Evolutionary conservation across 2,329 filamentous ascomycete genomes (phyloP).

Genomic region (Calycina marina): DNA sequence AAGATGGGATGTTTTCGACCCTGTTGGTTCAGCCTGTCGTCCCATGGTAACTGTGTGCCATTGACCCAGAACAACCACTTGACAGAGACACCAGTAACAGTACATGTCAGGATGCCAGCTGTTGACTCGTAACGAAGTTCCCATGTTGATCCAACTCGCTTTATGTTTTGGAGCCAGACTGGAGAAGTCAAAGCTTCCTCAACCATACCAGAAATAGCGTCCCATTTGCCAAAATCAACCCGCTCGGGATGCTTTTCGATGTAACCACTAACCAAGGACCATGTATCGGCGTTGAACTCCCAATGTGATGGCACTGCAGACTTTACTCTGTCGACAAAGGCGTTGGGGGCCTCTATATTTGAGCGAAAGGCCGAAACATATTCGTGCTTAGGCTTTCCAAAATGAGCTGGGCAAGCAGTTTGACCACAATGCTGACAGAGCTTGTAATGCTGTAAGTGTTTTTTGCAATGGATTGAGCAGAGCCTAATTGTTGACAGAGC

Average conservation of each 20-base stretch:
- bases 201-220: slow-evolving; percentile 22
- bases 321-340: too few relatives aligned
- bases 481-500: too few relatives aligned
- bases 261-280: background rate
- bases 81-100: slow-evolving; percentile 20
- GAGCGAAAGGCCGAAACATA: too few relatives aligned
- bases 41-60: slow-evolving; percentile 16
- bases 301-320: too few relatives aligned
- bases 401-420: slow-evolving; percentile 37
- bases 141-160: slow-evolving; percentile 25
- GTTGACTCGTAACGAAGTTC: slow-evolving; percentile 27
- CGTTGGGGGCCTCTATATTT: too few relatives aligned
- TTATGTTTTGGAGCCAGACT: slow-evolving; percentile 22
- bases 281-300: background rate
- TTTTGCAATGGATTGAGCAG: too few relatives aligned
- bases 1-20: slow-evolving; percentile 31
- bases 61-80: slow-evolving; percentile 33
- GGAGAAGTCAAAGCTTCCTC: slow-evolving; percentile 20
- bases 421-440: slow-evolving; percentile 37
- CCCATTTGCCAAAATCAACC: slow-evolving; percentile 12
- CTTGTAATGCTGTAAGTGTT: too few relatives aligned
- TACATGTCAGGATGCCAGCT: slow-evolving; percentile 26
- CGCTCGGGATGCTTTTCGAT: too few relatives aligned
- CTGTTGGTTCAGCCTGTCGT: slow-evolving; percentile 25
- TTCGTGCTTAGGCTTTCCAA: slow-evolving; percentile 32